These are phyloP conservation scores for Malus sieversii DNA, from an alignment of 306 rosid species.

Conservation along the genomic window DNA sequence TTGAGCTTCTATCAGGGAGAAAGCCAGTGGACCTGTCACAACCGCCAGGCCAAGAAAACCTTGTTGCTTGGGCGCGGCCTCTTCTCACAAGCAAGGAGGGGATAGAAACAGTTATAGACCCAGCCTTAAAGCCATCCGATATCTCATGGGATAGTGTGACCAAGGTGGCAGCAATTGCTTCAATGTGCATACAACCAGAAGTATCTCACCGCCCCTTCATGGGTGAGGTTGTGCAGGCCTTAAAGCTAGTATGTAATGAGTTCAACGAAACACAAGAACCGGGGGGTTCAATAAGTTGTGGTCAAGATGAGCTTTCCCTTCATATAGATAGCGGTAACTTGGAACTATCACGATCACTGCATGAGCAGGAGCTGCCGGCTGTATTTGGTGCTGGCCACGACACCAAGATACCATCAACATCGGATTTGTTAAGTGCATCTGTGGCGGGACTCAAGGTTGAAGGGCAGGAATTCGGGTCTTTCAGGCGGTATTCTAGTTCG, in stretches of 20 bases:
- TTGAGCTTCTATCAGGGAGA: slow-evolving; percentile 89
- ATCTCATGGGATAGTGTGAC: slow-evolving; percentile 47
- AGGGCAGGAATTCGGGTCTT: slow-evolving; percentile 49
- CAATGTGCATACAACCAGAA: slow-evolving; percentile 97
- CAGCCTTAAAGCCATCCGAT: slow-evolving; percentile 34
- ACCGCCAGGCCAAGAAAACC: slow-evolving; percentile 94
- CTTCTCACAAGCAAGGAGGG: slow-evolving; percentile 76
- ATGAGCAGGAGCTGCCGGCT: slow-evolving; percentile 8
- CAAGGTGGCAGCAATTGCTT: slow-evolving; percentile 94
- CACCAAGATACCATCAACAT: slow-evolving; percentile 33
- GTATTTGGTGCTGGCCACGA: slow-evolving; percentile 31
- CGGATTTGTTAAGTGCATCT: slow-evolving; percentile 43
- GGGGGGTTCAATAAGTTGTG: slow-evolving; percentile 36
- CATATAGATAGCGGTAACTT: slow-evolving; percentile 22
- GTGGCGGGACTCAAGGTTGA: slow-evolving; percentile 23
- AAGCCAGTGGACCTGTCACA: slow-evolving; percentile 90
- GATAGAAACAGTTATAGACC: slow-evolving; percentile 62
- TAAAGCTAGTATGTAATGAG: slow-evolving; percentile 87
- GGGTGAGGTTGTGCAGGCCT: slow-evolving; percentile 98
- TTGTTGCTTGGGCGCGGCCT: slow-evolving; percentile 86
- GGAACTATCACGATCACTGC: slow-evolving; percentile 12
- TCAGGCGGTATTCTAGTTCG: slow-evolving; percentile 60
- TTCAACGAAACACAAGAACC: slow-evolving; percentile 47
- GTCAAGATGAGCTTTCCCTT: slow-evolving; percentile 33
- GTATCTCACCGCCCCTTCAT: slow-evolving; percentile 90